These are phyloP conservation scores for Biancaea sappan DNA, from an alignment of 306 rosid species.

Conservation along the genomic window DNA sequence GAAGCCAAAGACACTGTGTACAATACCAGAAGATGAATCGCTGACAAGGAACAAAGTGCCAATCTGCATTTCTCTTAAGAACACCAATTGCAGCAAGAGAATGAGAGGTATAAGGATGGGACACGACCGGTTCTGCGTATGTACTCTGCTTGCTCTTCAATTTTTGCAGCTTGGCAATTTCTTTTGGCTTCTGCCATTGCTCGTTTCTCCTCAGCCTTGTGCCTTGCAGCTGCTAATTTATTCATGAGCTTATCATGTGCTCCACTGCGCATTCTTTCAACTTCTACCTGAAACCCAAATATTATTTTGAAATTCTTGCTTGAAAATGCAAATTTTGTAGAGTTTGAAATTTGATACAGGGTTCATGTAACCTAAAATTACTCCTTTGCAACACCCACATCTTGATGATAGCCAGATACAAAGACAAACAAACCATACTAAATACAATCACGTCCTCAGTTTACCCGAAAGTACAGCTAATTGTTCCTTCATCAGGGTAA, in stretches of 20 bases:
- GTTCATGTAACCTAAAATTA: background rate
- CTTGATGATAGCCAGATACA: background rate
- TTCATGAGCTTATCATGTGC: conserved; percentile 84
- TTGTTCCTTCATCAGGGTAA: background rate
- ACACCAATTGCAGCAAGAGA: conserved; percentile 77
- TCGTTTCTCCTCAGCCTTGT: conserved; percentile 90
- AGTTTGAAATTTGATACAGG: background rate
- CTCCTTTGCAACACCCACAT: background rate
- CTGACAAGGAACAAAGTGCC: conserved; percentile 3
- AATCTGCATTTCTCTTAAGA: conserved; percentile 40
- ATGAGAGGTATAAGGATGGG: conserved; percentile 59
- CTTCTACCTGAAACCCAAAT: conserved; percentile 72
- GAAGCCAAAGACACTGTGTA: conserved; percentile 27
- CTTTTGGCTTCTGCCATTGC: conserved; percentile 79
- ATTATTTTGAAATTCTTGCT: background rate
- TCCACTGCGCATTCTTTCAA: conserved; percentile 73
- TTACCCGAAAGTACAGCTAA: background rate
- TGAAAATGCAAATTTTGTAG: background rate
- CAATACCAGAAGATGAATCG: conserved; percentile 18
- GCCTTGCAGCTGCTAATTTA: conserved; percentile 76
- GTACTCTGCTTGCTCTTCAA: conserved; percentile 77
- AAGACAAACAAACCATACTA: background rate
- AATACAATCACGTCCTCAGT: background rate
- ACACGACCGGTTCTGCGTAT: conserved; percentile 82
- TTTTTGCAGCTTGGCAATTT: conserved; percentile 69